Base-by-base conservation (phyloP, 2,329 filamentous ascomycete genomes). In the Zalaria sp. region DNA sequence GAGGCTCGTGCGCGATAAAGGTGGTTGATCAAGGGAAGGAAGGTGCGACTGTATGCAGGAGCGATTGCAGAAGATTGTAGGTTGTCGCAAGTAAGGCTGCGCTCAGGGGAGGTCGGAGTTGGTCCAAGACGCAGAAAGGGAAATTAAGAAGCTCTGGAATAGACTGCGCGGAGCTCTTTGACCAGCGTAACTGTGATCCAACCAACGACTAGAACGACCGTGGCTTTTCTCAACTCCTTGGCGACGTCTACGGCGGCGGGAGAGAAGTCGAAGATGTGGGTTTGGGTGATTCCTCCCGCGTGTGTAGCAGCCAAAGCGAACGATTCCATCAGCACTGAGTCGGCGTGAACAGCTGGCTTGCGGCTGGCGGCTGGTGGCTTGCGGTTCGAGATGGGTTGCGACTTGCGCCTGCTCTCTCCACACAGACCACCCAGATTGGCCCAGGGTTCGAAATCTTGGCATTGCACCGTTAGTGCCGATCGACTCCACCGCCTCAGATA, bases 211-310 rank as follows among this genome's bases (percentile, higher is more conserved):
- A 71, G 57, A 46, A 71, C 64, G 48, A 69, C 54, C 36, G 65
- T 65, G 49, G 73, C 63, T 39, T 69, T 60, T 43, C 70, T 67
- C 44, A 72, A 55, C 51, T 75, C 71, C 48, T 65, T 66, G 31
- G 66, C 65, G 46, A 74, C 55, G 42, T 62, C 60, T 35, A 68
- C 59, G 39, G 66, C 60, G 11, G 67, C 68, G 18, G 67, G 60
- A 37, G 67, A 68, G 46, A 74, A 55, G 47, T 73, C 65, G 45
- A 77, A 50, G 27, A 64, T 64, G 49, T 75, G 71, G 47, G 64
- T 60, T 48, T 75, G 64, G 42, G 50, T 51, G 46, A 60, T 55
- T 5, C 52, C 48, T 31, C 58, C 58, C 34, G 54, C 49, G 48
- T 61, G 57, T 39, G 53, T 48, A 35, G 56, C 56, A 28, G 47